A percentile compares a stretch with the other conserved stretches of the same genome.
Evolutionary conservation across 208 protist species (phyloP).

Genomic region (Herpetomonas muscarum): DNA sequence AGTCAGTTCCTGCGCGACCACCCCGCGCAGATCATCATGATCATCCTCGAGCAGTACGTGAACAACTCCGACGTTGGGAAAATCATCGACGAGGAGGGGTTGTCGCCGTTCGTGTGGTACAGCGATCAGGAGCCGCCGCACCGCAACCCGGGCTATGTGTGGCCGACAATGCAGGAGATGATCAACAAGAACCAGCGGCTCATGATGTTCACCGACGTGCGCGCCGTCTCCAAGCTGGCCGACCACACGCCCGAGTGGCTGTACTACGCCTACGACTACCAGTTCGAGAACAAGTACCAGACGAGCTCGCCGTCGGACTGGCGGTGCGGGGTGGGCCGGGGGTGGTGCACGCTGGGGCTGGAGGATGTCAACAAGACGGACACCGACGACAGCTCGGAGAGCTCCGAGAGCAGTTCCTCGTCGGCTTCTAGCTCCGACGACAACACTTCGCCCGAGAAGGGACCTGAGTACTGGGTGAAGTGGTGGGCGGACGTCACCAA

Average conservation of each 20-base stretch:
- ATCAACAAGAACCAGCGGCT: constrained; percentile 21
- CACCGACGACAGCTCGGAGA: background rate
- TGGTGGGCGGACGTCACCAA: constrained; percentile 19
- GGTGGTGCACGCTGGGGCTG: constrained; percentile 19
- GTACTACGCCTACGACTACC: constrained; percentile 31
- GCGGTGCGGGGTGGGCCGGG: constrained; percentile 24
- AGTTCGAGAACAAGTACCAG: constrained; percentile 35
- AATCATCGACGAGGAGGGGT: constrained; percentile 22
- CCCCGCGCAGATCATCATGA: constrained; percentile 28
- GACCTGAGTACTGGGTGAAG: background rate
- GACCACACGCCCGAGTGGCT: constrained; percentile 18
- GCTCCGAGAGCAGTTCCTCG: background rate
- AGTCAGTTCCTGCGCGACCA: constrained; percentile 24
- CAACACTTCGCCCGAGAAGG: background rate
- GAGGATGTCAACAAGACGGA: constrained; percentile 6
- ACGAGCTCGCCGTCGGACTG: constrained; percentile 13
- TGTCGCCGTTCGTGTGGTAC: constrained; percentile 27
- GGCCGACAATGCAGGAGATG: constrained; percentile 28
- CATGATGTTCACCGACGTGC: constrained; percentile 31
- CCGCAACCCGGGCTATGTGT: constrained; percentile 26
- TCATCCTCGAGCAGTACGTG: constrained; percentile 40
- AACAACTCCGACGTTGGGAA: constrained; percentile 24
- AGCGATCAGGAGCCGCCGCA: constrained; percentile 22
- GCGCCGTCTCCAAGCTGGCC: background rate
- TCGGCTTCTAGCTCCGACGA: constrained; percentile 5